These are phyloP conservation scores for Neocucurbitaria cava DNA, from an alignment of 2,329 filamentous ascomycete genomes.

Conservation along the genomic window DNA sequence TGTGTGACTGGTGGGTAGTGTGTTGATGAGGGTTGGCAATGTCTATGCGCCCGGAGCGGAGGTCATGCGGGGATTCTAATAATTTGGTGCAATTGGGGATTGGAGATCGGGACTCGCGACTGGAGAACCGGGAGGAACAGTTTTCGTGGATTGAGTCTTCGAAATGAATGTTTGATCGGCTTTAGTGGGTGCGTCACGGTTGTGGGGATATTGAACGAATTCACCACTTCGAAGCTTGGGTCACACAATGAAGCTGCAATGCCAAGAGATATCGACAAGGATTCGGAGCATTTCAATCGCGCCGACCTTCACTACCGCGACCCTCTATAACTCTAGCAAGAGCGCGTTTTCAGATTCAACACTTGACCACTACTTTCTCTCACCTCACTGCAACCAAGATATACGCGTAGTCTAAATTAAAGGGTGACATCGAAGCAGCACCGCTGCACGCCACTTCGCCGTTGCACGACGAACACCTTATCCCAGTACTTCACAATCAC, in stretches of 20 bases:
- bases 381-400: neutral
- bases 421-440: neutral
- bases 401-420: slow-evolving; percentile 4
- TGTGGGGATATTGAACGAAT: too few species aligned
- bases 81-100: too few species aligned
- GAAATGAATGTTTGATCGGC: neutral
- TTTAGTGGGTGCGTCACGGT: neutral
- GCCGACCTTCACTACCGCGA: slow-evolving; percentile 10
- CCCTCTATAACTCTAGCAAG: slow-evolving; percentile 6
- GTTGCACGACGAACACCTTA: too few species aligned
- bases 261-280: slow-evolving; percentile 28
- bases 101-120: too few species aligned
- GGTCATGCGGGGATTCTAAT: slow-evolving; percentile 18
- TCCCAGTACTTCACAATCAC: too few species aligned
- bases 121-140: too few species aligned
- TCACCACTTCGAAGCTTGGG: slow-evolving; percentile 10
- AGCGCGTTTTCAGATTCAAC: slow-evolving; percentile 1
- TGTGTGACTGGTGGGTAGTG: too few species aligned
- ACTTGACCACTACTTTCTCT: too few species aligned
- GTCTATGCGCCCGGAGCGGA: slow-evolving; percentile 17
- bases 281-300: slow-evolving; percentile 2
- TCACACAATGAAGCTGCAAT: slow-evolving; percentile 11
- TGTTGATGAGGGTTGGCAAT: too few species aligned
- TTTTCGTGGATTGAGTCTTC: too few species aligned
- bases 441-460: neutral